Base-by-base conservation (phyloP, 163 green algal species). In the Trebouxia gelatinosa region DNA sequence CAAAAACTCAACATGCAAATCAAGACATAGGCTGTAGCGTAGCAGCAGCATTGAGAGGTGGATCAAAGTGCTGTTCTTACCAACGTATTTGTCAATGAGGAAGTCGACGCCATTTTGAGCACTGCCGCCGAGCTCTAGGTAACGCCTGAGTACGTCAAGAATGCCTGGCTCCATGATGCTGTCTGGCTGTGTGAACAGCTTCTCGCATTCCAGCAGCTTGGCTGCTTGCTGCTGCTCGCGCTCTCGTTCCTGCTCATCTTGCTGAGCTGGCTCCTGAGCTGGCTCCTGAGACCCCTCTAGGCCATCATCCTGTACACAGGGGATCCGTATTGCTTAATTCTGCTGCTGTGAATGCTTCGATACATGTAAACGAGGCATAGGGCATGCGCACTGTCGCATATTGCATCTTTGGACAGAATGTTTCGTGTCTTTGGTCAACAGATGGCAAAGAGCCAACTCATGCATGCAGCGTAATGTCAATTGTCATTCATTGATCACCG, bases 41-140 rank as follows among this genome's bases (percentile, higher is more conserved):
- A 26, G 21, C 13, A 7, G 16, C 62, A 31, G 31, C 3, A 32
- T 13, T 70, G 31, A 54, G 26, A 43, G 2, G n/a, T 5, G 57
- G 9, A 59, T 16, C 28, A 51, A 65, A 74, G 9, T 17, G 31
- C 19, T 19, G 59, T 66, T 6, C 65, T 43, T 64, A 93, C 92
- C 92, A 7, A 90, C 83, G 80, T 97, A 97, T 58, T 84, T 87
- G 28, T 97, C 91, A 13, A 81, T 85, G n/a, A 97, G 80, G 71
- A 88, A 85, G 58, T 97, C 91, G 3, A 96, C 81, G 0, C 88
- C 87, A 31, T 84, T 81, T 28, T 89, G 70, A 6, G 91, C 87
- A 67, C 91, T 89, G 21, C 92, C 92, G 3, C 89, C 83, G 6
- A 61, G 40, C 28, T 61, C 46, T 23, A 76, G 29, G 31, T 76